Percentiles rank a stretch among this genome's conserved stretches.
These are phyloP conservation scores for Colletotrichum sp. DNA, from an alignment of 2,329 filamentous ascomycete genomes.

Conservation along the genomic window DNA sequence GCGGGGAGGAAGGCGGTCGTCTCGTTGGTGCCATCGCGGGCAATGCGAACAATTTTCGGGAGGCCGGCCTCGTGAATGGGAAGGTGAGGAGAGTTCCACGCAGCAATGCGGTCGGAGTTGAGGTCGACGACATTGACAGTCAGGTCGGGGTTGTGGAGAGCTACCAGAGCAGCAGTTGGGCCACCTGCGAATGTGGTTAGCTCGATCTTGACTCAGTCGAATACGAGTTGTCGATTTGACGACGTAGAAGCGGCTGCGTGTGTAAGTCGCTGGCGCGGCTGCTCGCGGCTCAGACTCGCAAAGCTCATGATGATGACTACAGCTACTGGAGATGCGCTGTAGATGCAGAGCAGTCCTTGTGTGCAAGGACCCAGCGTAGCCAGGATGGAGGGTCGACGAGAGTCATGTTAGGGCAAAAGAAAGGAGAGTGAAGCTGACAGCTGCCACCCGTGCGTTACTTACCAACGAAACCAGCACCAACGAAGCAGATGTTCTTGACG, in stretches of 20 bases:
- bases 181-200: conserved; percentile 55
- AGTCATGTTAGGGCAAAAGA: not conserved
- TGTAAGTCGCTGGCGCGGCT: not conserved
- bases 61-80: conserved; percentile 81
- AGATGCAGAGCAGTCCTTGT: not conserved
- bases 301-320: not conserved
- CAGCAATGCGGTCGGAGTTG: conserved; percentile 67
- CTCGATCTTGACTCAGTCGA: not conserved
- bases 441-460: conserved; percentile 36
- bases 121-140: conserved; percentile 78
- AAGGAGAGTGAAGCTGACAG: not conserved
- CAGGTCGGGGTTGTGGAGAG: conserved; percentile 73
- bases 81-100: conserved; percentile 76
- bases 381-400: not conserved
- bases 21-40: conserved; percentile 61
- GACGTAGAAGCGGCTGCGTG: not conserved
- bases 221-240: not conserved
- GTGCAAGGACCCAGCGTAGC: not conserved
- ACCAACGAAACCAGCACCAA: conserved; percentile 80
- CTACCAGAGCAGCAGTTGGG: conserved; percentile 77
- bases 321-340: not conserved
- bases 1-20: conserved; percentile 44
- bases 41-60: conserved; percentile 68
- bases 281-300: no score
- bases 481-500: conserved; percentile 68